A percentile compares a stretch with the other conserved stretches of the same genome.
Evolutionary conservation across 352 stramenopile genomes (phyloP).

Genomic region (Pythium brachiatum): DNA sequence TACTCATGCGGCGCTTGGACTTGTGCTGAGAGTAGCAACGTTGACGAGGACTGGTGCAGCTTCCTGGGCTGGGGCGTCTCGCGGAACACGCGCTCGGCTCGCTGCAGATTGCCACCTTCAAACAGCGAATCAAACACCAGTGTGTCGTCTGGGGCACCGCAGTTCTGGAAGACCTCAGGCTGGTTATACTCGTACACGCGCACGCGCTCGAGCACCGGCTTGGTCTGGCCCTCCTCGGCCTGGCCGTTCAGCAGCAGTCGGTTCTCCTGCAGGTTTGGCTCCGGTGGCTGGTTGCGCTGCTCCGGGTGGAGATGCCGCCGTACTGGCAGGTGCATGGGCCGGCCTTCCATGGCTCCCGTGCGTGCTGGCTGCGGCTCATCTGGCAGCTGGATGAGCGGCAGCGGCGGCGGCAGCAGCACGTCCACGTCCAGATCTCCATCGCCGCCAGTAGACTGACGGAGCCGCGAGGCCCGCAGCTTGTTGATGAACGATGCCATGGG

Average conservation of each 20-base stretch:
- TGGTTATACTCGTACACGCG: conserved; percentile 79
- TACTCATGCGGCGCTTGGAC: conserved; percentile 54
- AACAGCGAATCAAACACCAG: conserved; percentile 77
- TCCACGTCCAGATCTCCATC: conserved; percentile 12
- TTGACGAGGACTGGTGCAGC: neutral
- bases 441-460: conserved; percentile 8
- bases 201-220: conserved; percentile 29
- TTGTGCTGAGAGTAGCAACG: neutral
- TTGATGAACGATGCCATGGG: conserved; percentile 20
- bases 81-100: conserved; percentile 58
- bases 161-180: conserved; percentile 34
- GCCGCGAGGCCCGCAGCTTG: conserved; percentile 18
- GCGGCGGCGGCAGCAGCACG: conserved; percentile 48
- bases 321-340: conserved; percentile 46
- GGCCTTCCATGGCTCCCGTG: conserved; percentile 38
- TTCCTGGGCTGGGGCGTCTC: neutral
- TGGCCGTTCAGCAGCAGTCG: conserved; percentile 35
- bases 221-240: conserved; percentile 31
- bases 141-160: conserved; percentile 41
- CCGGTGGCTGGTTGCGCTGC: conserved; percentile 23
- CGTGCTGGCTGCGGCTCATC: conserved; percentile 41
- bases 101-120: conserved; percentile 67
- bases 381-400: conserved; percentile 58
- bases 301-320: conserved; percentile 34
- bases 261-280: conserved; percentile 51